These are phyloP conservation scores for Populus tremula DNA, from an alignment of 345 rosid genomes.

Conservation along the genomic window DNA sequence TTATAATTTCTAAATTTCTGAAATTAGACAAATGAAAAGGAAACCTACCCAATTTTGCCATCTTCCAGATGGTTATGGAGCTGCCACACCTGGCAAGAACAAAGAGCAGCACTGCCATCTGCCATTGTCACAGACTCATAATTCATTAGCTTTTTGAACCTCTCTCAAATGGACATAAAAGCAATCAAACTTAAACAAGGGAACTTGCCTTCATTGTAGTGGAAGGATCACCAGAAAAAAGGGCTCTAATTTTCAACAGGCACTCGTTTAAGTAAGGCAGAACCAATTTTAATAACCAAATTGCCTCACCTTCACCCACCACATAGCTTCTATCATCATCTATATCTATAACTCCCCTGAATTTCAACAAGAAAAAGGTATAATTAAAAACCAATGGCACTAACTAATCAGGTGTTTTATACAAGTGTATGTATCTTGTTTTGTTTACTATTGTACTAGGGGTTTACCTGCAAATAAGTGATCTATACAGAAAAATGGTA, in stretches of 20 bases:
- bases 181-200: neutral
- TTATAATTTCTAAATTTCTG: neutral
- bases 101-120: slow-evolving; percentile 85
- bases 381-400: neutral
- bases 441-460: neutral
- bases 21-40: neutral
- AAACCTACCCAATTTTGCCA: slow-evolving; percentile 73
- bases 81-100: slow-evolving; percentile 75
- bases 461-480: slow-evolving; percentile 61
- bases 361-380: neutral
- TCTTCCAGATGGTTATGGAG: slow-evolving; percentile 85
- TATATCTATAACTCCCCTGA: slow-evolving; percentile 48
- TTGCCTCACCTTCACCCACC: slow-evolving; percentile 74
- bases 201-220: slow-evolving; percentile 80
- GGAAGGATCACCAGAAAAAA: slow-evolving; percentile 86
- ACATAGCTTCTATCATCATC: slow-evolving; percentile 46
- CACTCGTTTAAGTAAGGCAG: slow-evolving; percentile 83
- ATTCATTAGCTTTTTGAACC: slow-evolving; percentile 18
- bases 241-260: slow-evolving; percentile 59
- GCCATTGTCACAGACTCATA: slow-evolving; percentile 31
- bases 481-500: slow-evolving; percentile 60
- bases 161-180: neutral
- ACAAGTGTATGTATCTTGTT: neutral
- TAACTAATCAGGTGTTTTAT: neutral
- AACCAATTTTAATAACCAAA: slow-evolving; percentile 57